phyloP scores from a whole-genome alignment of 2,329 filamentous ascomycete species.

The Alternaria alternata region DNA sequence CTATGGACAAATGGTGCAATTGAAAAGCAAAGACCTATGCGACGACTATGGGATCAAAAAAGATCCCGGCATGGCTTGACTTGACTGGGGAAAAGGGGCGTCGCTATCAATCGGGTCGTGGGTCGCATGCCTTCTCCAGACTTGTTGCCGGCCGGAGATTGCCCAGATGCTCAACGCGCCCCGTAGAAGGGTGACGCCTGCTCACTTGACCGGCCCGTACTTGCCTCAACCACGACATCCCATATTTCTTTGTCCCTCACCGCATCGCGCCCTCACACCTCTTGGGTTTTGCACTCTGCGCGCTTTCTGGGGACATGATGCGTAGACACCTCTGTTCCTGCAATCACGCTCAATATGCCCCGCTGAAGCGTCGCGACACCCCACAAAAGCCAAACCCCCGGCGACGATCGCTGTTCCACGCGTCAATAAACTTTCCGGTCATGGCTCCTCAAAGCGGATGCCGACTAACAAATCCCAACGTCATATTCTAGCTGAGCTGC shows the following conservation, averaged over 20 bases:
- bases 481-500: constrained; percentile 2
- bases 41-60: constrained; percentile 14
- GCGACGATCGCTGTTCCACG: constrained; percentile 15
- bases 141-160: constrained; percentile 32
- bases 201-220: constrained; percentile 27
- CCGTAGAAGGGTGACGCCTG: constrained; percentile 32
- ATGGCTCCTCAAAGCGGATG: constrained; percentile 4
- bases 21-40: constrained; percentile 25
- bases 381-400: constrained; percentile 4
- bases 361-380: not conserved
- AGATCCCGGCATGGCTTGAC: constrained; percentile 18
- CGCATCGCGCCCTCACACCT: not conserved
- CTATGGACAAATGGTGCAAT: constrained; percentile 24
- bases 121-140: constrained; percentile 23
- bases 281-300: not conserved
- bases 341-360: constrained; percentile 4
- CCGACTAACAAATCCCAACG: not conserved
- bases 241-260: constrained; percentile 1
- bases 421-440: constrained; percentile 14
- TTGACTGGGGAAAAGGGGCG: constrained; percentile 33
- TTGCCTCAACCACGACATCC: constrained; percentile 15
- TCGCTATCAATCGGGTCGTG: constrained; percentile 23
- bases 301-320: not conserved
- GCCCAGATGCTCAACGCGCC: constrained; percentile 16
- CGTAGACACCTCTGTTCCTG: not conserved